Base-by-base conservation (phyloP, 352 stramenopile genomes). In the Phytophthora gonapodyides region DNA sequence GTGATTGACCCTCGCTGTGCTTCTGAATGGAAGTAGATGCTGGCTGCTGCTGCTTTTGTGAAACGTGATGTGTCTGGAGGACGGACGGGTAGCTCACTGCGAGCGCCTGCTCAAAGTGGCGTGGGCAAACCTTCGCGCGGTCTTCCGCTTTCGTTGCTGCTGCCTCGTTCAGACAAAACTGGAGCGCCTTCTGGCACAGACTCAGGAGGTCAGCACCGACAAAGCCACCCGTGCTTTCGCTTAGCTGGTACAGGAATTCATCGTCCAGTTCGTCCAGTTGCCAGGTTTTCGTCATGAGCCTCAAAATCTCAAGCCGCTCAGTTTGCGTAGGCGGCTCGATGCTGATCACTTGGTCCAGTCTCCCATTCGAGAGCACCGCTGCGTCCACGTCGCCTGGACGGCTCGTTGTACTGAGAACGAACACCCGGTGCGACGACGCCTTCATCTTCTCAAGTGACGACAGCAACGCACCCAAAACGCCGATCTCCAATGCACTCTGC, bases 161-260 rank as follows among this genome's bases (percentile, higher is more conserved):
- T 10, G 50, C 36, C 43, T 87, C 71, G n/a, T 84, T 90, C 44
- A 93, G 35, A 53, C 68, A 85, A 15, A 56, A 44, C 70, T 94
- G 83, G 7, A 93, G 64, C 16, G 84, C 73, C 51, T 85, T 87
- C 37, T 93, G 85, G 21, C 81, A 92, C 40, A 96, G 53, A 63
- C 76, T 84, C 10, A 96, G 64, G 2, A 97, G 59, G 61, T 97
- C 89, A 5, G 89, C 88, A 10, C 84, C 87, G 9, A 96, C 96
- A 70, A 98, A 99, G 16, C 97, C 98, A 47, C 98, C 95, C 0
- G 97, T 99, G 43, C 96, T 83, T 37, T 97, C 82, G 31, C 96
- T 97, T 15, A 99, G 73, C 54, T 94, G 81, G 34, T 84, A 76
- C 9, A 99, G 63, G 46, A 98, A 83, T 7, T 88, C 78, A 55